A percentile compares a stretch with the other conserved stretches of the same genome.
Conservation (phyloP, 805 yeast genomes). For the Kazachstania taianensis region DNA sequence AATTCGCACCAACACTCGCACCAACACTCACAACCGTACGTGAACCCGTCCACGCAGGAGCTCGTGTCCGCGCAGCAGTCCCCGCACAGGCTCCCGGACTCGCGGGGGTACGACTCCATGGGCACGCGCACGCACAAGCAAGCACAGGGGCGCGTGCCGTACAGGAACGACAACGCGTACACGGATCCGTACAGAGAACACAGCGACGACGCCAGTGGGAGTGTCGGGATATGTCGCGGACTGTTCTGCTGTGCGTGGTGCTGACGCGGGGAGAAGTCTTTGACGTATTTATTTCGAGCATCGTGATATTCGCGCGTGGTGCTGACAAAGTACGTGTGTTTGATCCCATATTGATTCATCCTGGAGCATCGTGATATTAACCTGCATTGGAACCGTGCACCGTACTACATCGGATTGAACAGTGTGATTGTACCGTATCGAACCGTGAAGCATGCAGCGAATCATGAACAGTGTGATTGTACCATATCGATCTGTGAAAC, state of each 20-base stretch:
- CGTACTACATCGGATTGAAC: no score
- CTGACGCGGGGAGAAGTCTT: constrained; percentile 1
- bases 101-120: constrained; percentile 22
- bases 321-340: no score
- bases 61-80: not conserved
- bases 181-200: constrained; percentile 1
- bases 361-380: no score
- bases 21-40: constrained; percentile 1
- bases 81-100: constrained; percentile 1
- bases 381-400: no score
- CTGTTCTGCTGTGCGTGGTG: constrained; percentile 18
- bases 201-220: constrained; percentile 7
- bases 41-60: constrained; percentile 1
- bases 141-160: not conserved
- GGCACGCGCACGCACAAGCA: constrained; percentile 5
- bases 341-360: no score
- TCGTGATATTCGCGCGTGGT: no score
- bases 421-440: no score
- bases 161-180: not conserved
- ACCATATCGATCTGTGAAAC: no score
- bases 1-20: not conserved
- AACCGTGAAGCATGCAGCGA: no score
- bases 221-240: constrained; percentile 13
- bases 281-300: not conserved
- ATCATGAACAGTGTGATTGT: no score